Base-by-base conservation (phyloP, 1,139 yeast genomes). In the Debaryomycetaceae sp. region DNA sequence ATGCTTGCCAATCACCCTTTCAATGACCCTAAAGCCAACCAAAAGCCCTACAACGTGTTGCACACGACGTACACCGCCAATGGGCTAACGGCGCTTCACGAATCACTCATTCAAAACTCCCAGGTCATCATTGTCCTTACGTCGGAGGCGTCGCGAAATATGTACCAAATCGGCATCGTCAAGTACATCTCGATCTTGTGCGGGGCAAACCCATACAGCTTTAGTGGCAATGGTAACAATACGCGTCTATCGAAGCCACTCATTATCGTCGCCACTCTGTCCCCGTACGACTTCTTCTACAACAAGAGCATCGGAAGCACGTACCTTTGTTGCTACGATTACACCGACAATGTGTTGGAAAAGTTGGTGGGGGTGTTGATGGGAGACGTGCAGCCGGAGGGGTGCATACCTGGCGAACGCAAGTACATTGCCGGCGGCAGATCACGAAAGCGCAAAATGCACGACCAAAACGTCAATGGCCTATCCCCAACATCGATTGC, bases 41-140 rank as follows among this genome's bases (percentile, higher is more conserved):
- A 48, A 2, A 53, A 51, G 14, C 47, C 57, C 2, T 76, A 69
- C 39, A 72, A 71, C 40, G 77, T 77, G 1, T 49, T 72, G 15
- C 83, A 77, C 44, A 74, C 83, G 0, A 69, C 79, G 1, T 78
- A 78, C 43, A 76, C 83, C 0, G 82, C 83, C 13, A 76, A 78
- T 42, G 84, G 84, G 1, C 58, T 78, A 23, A 74, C 80, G 10
- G 59, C 68, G 9, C 53, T 75, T 30, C 83, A 78, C 43, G 84
- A 78, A 43, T 56, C 65, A 20, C 56, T 77, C 32, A 72, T 78
- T 26, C 77, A 73, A 34, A 61, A 66, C 29, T 64, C 80, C 7
- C 72, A 73, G 36, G 71, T 74, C 3, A 77, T 78, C 7, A 70
- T 78, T 26, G 68, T 78, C 5, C 57, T 78, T 25, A 75, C 83